phyloP scores from a whole-genome alignment of 768 basidiomycete species.

The Cyclocybe aegerita region DNA sequence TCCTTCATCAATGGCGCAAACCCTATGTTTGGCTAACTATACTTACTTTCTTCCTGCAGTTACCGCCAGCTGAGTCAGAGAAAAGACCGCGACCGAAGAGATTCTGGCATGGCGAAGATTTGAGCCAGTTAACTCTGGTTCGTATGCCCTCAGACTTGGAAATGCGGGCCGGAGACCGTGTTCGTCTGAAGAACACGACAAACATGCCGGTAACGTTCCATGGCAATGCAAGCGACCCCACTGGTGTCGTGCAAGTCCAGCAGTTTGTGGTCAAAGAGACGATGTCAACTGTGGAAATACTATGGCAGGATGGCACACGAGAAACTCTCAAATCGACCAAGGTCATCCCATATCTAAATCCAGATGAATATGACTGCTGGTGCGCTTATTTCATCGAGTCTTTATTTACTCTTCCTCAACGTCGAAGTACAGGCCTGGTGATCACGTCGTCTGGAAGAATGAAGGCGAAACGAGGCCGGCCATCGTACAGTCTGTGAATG shows the following conservation, averaged over 20 bases:
- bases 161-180: slow-evolving; percentile 73
- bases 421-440: slow-evolving; percentile 70
- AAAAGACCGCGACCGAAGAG: slow-evolving; percentile 63
- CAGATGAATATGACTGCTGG: slow-evolving; percentile 94
- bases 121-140: slow-evolving; percentile 63
- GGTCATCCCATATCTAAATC: slow-evolving; percentile 79
- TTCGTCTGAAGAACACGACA: slow-evolving; percentile 51
- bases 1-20: slow-evolving; percentile 4
- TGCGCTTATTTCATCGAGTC: slow-evolving; percentile 30
- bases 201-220: slow-evolving; percentile 60
- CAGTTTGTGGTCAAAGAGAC: slow-evolving; percentile 70
- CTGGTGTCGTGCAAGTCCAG: slow-evolving; percentile 49
- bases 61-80: slow-evolving; percentile 57
- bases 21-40: neutral
- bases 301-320: slow-evolving; percentile 86
- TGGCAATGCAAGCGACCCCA: slow-evolving; percentile 45
- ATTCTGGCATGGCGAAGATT: slow-evolving; percentile 71
- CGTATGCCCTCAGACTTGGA: slow-evolving; percentile 59
- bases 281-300: slow-evolving; percentile 61
- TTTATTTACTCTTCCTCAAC: slow-evolving; percentile 7
- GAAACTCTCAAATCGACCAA: slow-evolving; percentile 62
- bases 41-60: slow-evolving; percentile 47
- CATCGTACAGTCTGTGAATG: slow-evolving; percentile 78
- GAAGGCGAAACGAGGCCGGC: slow-evolving; percentile 68
- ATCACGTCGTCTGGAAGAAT: slow-evolving; percentile 81